Evolutionary conservation across 495 filamentous ascomycete species (phyloP).

Genomic region (Penicillium parvum): DNA sequence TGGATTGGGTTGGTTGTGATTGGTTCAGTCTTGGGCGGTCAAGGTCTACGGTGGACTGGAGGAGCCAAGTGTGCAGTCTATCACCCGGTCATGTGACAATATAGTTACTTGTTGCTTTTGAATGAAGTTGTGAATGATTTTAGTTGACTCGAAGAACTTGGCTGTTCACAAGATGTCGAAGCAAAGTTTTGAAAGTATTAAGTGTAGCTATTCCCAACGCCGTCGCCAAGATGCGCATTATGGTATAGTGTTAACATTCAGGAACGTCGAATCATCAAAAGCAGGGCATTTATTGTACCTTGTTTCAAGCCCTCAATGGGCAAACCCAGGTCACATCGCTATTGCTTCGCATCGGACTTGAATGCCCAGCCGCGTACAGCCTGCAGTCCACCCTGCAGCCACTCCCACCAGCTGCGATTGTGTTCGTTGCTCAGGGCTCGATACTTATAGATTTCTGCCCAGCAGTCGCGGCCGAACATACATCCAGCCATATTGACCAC

Average conservation of each 20-base stretch:
- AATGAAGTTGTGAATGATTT: not conserved
- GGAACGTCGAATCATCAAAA: too few relatives aligned
- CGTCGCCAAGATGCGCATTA: too few relatives aligned
- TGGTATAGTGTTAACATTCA: too few relatives aligned
- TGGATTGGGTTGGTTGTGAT: conserved; percentile 20
- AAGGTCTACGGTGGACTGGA: not conserved
- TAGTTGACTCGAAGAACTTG: too few relatives aligned
- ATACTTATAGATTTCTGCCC: conserved; percentile 94
- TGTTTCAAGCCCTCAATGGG: too few relatives aligned
- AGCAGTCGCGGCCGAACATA: conserved; percentile 94
- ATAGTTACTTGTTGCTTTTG: not conserved
- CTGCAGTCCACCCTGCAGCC: conserved; percentile 35
- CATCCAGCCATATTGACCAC: conserved; percentile 99
- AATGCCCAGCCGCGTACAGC: conserved; percentile 23
- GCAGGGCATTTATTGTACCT: too few relatives aligned
- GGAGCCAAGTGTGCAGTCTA: not conserved
- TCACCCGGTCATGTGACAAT: conserved; percentile 7
- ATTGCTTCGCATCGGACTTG: too few relatives aligned
- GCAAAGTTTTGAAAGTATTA: too few relatives aligned
- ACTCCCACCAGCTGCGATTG: conserved; percentile 77
- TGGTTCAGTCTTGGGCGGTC: conserved; percentile 21
- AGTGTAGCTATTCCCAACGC: not conserved
- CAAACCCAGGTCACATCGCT: too few relatives aligned
- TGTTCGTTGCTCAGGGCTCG: conserved; percentile 81
- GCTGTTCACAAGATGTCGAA: too few relatives aligned